A percentile compares a stretch with the other conserved stretches of the same genome.
Conservation (phyloP, 2,329 filamentous ascomycete genomes). For the Gaeumannomyces tritici region DNA sequence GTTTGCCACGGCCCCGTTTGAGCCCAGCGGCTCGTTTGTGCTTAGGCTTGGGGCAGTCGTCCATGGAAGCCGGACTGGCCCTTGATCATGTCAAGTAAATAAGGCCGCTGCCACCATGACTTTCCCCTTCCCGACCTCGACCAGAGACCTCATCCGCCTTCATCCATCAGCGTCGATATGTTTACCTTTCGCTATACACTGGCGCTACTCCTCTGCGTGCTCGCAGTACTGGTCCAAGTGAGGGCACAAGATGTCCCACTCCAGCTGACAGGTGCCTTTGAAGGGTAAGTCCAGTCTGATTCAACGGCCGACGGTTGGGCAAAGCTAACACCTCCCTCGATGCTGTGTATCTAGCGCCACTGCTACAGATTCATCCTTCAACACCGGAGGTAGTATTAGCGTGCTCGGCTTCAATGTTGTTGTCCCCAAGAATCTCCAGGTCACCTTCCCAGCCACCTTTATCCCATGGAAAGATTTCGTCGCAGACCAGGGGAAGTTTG, state of each 20-base stretch:
- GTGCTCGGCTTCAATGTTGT: neutral
- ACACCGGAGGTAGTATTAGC: neutral
- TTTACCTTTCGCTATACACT: no score
- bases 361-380: neutral
- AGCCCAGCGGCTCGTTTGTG: no score
- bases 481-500: neutral
- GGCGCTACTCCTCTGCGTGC: no score
- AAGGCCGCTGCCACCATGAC: no score
- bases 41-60: no score
- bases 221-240: no score
- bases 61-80: no score
- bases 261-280: neutral
- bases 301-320: neutral
- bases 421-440: neutral
- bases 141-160: no score
- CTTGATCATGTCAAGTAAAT: no score
- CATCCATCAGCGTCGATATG: no score
- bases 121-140: no score
- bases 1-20: no score
- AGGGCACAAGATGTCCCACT: conserved; percentile 1
- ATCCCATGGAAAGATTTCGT: neutral
- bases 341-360: neutral
- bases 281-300: neutral
- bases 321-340: neutral
- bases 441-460: neutral